These are phyloP conservation scores for Lentinula detonsa DNA, from an alignment of 768 basidiomycete species.

Conservation along the genomic window DNA sequence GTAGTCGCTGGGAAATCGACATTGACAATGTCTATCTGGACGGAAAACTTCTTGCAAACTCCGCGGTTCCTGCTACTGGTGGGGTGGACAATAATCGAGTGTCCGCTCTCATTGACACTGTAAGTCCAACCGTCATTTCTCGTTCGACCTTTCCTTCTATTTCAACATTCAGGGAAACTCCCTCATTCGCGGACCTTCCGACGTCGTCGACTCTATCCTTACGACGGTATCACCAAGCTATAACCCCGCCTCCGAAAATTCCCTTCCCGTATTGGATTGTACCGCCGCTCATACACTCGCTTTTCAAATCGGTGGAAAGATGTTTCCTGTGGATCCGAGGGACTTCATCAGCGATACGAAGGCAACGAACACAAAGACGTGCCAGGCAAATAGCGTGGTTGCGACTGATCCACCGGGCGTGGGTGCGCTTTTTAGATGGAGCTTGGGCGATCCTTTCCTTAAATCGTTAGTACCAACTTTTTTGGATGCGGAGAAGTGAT, in stretches of 20 bases:
- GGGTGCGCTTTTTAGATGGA: constrained; percentile 61
- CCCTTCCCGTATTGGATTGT: constrained; percentile 39
- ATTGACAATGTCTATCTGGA: constrained; percentile 64
- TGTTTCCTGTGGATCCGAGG: constrained; percentile 66
- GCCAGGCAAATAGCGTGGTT: constrained; percentile 49
- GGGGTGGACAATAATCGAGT: constrained; percentile 28
- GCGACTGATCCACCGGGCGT: constrained; percentile 52
- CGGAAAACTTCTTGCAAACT: constrained; percentile 45
- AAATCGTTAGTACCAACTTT: constrained; percentile 47
- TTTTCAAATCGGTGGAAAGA: constrained; percentile 61
- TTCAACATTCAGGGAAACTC: constrained; percentile 52
- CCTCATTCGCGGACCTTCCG: constrained; percentile 60
- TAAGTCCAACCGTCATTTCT: neutral
- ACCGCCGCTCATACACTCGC: constrained; percentile 45
- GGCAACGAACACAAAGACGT: constrained; percentile 31
- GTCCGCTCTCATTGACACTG: constrained; percentile 37
- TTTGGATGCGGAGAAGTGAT: neutral
- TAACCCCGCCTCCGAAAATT: constrained; percentile 16
- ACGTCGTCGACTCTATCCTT: constrained; percentile 51
- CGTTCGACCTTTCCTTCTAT: neutral
- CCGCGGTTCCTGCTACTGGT: constrained; percentile 34
- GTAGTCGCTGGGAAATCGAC: constrained; percentile 58
- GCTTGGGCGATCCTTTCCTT: constrained; percentile 65
- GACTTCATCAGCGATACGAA: constrained; percentile 49
- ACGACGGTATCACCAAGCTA: constrained; percentile 29